Evolutionary conservation across 2,329 filamentous ascomycete genomes (phyloP).

Genomic region (Epichloe hybrida): DNA sequence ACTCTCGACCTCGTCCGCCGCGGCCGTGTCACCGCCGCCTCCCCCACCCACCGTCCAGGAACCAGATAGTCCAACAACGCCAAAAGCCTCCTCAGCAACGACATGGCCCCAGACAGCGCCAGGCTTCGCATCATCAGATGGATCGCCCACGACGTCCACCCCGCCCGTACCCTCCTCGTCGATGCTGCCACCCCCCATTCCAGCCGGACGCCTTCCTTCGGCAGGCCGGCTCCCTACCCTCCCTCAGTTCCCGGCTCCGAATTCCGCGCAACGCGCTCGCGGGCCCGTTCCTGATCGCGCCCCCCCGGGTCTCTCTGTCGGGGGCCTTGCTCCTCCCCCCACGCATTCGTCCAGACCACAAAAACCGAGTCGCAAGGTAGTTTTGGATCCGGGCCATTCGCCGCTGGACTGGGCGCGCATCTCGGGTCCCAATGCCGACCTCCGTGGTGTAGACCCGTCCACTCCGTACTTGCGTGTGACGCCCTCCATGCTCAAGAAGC

Average conservation of each 20-base stretch:
- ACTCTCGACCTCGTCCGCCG: conserved; percentile 2
- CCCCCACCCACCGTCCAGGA: conserved; percentile 16
- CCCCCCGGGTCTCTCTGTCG: conserved; percentile 11
- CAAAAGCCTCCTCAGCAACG: conserved; percentile 28
- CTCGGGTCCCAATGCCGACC: conserved; percentile 47
- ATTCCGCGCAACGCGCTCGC: conserved; percentile 37
- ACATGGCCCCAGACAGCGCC: conserved; percentile 23
- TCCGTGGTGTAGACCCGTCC: conserved; percentile 45
- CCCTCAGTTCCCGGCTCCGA: conserved; percentile 34
- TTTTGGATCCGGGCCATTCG: conserved; percentile 79
- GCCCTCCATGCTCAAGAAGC: conserved; percentile 61
- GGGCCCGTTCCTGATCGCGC: conserved; percentile 28
- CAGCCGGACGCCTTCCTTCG: conserved; percentile 15
- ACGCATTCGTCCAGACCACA: conserved; percentile 36
- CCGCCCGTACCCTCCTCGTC: background rate
- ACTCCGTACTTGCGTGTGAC: conserved; percentile 59
- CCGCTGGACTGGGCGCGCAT: conserved; percentile 92
- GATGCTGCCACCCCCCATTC: conserved; percentile 19
- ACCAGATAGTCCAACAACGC: conserved; percentile 33
- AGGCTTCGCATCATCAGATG: conserved; percentile 27
- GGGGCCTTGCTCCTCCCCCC: conserved; percentile 42
- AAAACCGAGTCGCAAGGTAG: conserved; percentile 55
- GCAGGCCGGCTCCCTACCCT: conserved; percentile 20
- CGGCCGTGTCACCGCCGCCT: conserved; percentile 16
- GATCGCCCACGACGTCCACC: conserved; percentile 3